Conservation (phyloP, 345 rosid species). For the Populus davidiana region DNA sequence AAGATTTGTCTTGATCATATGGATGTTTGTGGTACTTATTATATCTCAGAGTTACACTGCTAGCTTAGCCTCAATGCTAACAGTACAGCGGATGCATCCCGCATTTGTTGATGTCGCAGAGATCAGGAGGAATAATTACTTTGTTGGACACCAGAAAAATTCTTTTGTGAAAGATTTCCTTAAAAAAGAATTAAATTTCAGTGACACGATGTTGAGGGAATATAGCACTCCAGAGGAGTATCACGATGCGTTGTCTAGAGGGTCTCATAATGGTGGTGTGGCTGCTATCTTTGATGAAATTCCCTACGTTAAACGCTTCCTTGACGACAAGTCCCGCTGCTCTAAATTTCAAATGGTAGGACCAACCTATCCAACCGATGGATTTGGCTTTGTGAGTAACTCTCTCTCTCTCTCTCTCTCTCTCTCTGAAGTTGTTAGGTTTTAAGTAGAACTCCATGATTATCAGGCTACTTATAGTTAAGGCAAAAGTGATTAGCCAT, state of each 20-base stretch:
- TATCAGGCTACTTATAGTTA: no score
- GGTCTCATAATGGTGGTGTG: slow-evolving; percentile 18
- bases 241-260: slow-evolving; percentile 12
- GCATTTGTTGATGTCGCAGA: slow-evolving; percentile 3
- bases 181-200: slow-evolving; percentile 4
- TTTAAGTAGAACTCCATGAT: no score
- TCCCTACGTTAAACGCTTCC: slow-evolving; percentile 40
- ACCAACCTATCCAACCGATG: background rate
- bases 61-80: slow-evolving; percentile 44
- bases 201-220: background rate
- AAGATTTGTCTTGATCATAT: slow-evolving; percentile 47
- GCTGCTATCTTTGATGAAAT: slow-evolving; percentile 36
- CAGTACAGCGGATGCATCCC: slow-evolving; percentile 39
- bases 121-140: background rate
- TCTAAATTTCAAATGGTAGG: background rate
- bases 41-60: slow-evolving; percentile 52
- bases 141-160: slow-evolving; percentile 31
- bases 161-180: slow-evolving; percentile 25
- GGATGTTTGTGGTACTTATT: slow-evolving; percentile 52
- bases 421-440: background rate
- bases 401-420: background rate
- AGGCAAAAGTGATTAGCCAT: no score
- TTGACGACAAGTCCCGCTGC: slow-evolving; percentile 26
- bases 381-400: background rate
- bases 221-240: background rate